Conservation (phyloP, 805 yeast species). For the Saccharomycopsis sp. region DNA sequence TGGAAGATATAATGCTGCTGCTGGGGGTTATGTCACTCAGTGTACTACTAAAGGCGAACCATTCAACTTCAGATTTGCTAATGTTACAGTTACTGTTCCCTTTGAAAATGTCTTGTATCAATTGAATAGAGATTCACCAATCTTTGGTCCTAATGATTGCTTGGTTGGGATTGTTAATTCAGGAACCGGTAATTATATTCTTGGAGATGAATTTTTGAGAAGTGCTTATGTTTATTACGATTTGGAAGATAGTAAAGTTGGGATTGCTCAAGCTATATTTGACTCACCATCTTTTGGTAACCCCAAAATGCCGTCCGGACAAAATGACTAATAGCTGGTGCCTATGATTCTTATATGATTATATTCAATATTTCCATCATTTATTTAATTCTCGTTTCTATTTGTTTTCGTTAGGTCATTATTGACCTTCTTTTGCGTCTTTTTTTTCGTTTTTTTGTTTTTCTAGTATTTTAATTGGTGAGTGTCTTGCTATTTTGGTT, state of each 20-base stretch:
- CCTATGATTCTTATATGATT: no score
- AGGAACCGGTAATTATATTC: constrained; percentile 26
- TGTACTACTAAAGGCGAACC: constrained; percentile 17
- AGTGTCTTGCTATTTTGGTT: no score
- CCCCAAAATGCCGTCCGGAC: no score
- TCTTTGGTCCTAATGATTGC: constrained; percentile 13
- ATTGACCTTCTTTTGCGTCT: no score
- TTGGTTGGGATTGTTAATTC: constrained; percentile 17
- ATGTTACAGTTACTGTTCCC: constrained; percentile 12
- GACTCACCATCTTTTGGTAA: no score
- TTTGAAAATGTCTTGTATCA: constrained; percentile 19
- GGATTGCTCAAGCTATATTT: constrained; percentile 44
- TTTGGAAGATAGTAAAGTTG: constrained; percentile 47
- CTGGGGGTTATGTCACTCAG: constrained; percentile 17
- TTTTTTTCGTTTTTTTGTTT: no score
- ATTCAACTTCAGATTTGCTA: constrained; percentile 13
- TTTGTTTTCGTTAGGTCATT: no score
- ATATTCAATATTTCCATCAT: no score
- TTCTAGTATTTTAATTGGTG: no score
- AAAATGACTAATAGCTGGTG: no score
- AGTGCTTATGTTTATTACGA: constrained; percentile 64
- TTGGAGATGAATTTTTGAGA: constrained; percentile 64
- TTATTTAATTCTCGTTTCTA: no score
- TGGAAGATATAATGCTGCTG: constrained; percentile 14
- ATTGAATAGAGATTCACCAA: constrained; percentile 13